Conservation (phyloP, 1,284 basidiomycete genomes). For the Tremellales sp. region DNA sequence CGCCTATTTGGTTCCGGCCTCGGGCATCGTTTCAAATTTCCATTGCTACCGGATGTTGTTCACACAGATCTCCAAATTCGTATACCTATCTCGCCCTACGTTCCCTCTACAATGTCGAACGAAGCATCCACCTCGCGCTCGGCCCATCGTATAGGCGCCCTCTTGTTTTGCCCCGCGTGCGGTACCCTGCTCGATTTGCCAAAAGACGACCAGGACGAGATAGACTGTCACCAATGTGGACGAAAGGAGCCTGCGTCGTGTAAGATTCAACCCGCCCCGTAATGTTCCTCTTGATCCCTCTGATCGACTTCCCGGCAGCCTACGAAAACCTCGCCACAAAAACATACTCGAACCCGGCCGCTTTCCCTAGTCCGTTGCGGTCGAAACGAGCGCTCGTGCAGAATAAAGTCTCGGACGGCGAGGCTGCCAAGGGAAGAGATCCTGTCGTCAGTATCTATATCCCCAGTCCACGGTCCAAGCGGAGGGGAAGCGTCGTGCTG, state of each 20-base stretch:
- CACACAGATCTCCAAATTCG: no score
- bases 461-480: no score
- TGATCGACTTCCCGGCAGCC: slow-evolving; percentile 54
- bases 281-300: background rate
- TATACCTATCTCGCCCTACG: no score
- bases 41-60: no score
- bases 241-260: slow-evolving; percentile 81
- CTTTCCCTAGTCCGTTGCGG: slow-evolving; percentile 84
- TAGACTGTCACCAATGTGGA: slow-evolving; percentile 84
- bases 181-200: slow-evolving; percentile 86
- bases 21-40: no score
- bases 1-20: no score
- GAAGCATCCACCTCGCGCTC: slow-evolving; percentile 9
- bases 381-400: slow-evolving; percentile 84
- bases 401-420: slow-evolving; percentile 72
- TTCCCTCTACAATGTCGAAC: no score
- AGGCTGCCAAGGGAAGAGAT: slow-evolving; percentile 69
- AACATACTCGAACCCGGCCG: slow-evolving; percentile 85
- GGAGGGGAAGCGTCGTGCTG: no score
- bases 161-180: slow-evolving; percentile 90
- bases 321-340: slow-evolving; percentile 90
- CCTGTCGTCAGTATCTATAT: slow-evolving; percentile 43
- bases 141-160: slow-evolving; percentile 60
- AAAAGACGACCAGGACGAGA: slow-evolving; percentile 66
- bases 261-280: slow-evolving; percentile 50